These are phyloP conservation scores for Eucalyptus pauciflora DNA, from an alignment of 345 rosid species.

Conservation along the genomic window DNA sequence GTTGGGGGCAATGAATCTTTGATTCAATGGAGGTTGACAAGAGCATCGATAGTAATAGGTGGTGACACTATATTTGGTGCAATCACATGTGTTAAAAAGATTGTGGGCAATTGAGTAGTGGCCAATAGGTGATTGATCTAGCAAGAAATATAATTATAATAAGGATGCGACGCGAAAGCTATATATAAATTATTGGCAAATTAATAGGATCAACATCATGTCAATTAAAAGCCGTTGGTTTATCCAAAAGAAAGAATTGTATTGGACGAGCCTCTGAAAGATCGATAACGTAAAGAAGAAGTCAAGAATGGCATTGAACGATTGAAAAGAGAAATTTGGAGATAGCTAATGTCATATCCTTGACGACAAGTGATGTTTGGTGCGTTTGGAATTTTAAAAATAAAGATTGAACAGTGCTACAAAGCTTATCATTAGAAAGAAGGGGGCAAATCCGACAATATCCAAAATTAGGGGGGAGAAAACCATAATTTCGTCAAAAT, in stretches of 20 bases:
- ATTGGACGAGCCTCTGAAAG: not conserved
- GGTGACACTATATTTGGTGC: fast-evolving
- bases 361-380: not conserved
- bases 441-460: not conserved
- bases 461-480: not conserved
- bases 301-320: not conserved
- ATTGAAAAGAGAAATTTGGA: not conserved
- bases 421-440: not conserved
- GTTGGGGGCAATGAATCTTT: not conserved
- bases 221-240: not conserved
- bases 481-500: not conserved
- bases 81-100: not conserved
- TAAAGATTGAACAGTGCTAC: not conserved
- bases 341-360: not conserved
- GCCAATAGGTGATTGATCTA: fast-evolving
- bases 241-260: not conserved
- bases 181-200: too few relatives aligned
- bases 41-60: not conserved
- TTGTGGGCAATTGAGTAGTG: too few relatives aligned
- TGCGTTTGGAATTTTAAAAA: not conserved
- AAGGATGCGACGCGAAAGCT: fast-evolving
- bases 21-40: not conserved
- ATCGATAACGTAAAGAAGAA: not conserved
- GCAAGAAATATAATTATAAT: not conserved
- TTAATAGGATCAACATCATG: not conserved